phyloP scores from a whole-genome alignment of 2,329 filamentous ascomycete genomes.

The Fusarium lyarnte region DNA sequence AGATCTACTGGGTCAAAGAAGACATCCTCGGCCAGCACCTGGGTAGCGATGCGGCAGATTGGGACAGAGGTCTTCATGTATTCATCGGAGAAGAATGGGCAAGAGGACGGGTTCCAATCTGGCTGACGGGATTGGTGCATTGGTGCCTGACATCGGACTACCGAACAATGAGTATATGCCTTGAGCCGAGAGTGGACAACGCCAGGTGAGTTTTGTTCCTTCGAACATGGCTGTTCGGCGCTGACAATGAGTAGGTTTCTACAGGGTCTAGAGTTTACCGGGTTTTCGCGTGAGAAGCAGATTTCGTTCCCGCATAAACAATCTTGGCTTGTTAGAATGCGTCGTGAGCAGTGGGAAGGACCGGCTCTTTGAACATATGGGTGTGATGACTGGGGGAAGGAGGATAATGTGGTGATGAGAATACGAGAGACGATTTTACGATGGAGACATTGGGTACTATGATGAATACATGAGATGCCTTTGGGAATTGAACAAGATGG shows the following conservation, averaged over 20 bases:
- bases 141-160: conserved; percentile 81
- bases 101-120: conserved; percentile 80
- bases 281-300: conserved; percentile 89
- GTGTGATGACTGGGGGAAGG: not conserved
- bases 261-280: conserved; percentile 74
- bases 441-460: not conserved
- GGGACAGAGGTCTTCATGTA: conserved; percentile 88
- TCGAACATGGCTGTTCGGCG: accelerated
- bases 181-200: conserved; percentile 95
- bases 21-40: conserved; percentile 79
- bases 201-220: conserved; percentile 69
- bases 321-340: conserved; percentile 83
- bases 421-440: conserved; percentile 30
- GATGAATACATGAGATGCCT: not conserved
- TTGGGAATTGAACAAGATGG: not conserved
- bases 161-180: conserved; percentile 81
- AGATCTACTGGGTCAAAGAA: conserved; percentile 98
- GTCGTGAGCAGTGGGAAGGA: conserved; percentile 81
- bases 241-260: conserved; percentile 46
- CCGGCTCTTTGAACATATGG: conserved; percentile 61
- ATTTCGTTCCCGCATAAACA: conserved; percentile 93
- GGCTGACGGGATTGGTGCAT: conserved; percentile 89
- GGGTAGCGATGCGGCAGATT: conserved; percentile 74
- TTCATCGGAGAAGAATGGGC: conserved; percentile 94
- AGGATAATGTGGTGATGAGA: conserved; percentile 5